Base-by-base conservation (phyloP, 1,139 yeast genomes). In the Yamadazyma songkhlaensis region DNA sequence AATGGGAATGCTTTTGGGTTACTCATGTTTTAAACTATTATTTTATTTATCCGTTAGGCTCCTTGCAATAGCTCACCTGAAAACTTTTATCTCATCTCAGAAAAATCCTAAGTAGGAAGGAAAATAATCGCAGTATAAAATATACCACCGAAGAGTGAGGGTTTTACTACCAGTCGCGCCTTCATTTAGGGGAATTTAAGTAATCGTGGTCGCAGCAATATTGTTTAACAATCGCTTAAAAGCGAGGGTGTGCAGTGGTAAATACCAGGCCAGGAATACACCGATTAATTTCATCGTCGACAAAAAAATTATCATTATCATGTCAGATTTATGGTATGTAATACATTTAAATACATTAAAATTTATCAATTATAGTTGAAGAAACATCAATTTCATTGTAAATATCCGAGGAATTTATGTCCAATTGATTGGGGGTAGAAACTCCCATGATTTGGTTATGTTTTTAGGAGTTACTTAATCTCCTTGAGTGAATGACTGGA, bases 1-100 rank as follows among this genome's bases (percentile, higher is more conserved):
- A 94, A 80, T 64, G 99, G 99, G 76, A 94, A 94, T 50, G 99
- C 99, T 69, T 84, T 85, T 66, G 95, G 94, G 77, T 85, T 72
- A 88, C 79, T 60, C 86, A 77, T 84, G 76, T 78, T 37, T 23
- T 20, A 25, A 12, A 9, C 15, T 26, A 27, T 25, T 33, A 30
- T 11, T 14, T 11, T 34, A 14, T 10, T 44, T 38, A 17, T 44
- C 40, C 30, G 26, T 41, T 54, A 65, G 84, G 92, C 79, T 84
- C 92, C 92, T 84, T 69, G 76, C 76, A 58, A 52, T 53, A 64
- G 77, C 77, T 71, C 77, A 64, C 77, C 75, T 62, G 24, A 28
- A 31, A 38, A 38, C 10, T 34, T 37, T 37, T 34, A 14, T 27
- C 32, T 32, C 35, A 26, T 25, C 35, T 17, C 20, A 17, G 20